Percentiles rank a stretch among this genome's conserved stretches.
Evolutionary conservation across 495 filamentous ascomycete species (phyloP).

Genomic region (Xanthoparmelia taractica): DNA sequence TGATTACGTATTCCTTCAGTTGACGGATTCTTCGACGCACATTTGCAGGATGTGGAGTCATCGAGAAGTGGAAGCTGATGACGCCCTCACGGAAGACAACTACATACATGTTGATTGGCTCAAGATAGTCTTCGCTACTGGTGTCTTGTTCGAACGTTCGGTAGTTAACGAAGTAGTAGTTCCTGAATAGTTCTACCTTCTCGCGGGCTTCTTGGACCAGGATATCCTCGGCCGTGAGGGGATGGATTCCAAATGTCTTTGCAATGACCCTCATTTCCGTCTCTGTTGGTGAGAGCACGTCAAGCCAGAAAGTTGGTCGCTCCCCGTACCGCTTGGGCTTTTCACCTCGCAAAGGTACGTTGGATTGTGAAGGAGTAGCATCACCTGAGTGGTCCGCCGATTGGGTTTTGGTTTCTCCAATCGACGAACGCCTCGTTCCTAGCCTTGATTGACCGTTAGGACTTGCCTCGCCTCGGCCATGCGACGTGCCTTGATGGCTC

Average conservation of each 20-base stretch:
- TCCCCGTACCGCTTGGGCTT: slow-evolving; percentile 71
- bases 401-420: slow-evolving; percentile 21
- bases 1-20: slow-evolving; percentile 84
- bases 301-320: slow-evolving; percentile 91
- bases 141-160: slow-evolving; percentile 92
- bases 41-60: slow-evolving; percentile 90
- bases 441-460: slow-evolving; percentile 22
- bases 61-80: slow-evolving; percentile 89
- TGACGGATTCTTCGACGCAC: slow-evolving; percentile 89
- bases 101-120: slow-evolving; percentile 95
- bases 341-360: slow-evolving; percentile 26
- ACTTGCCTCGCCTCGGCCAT: slow-evolving; percentile 27
- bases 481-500: slow-evolving; percentile 33
- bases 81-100: slow-evolving; percentile 95
- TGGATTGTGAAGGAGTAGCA: slow-evolving; percentile 27
- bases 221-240: slow-evolving; percentile 91
- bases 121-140: slow-evolving; percentile 77
- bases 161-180: slow-evolving; percentile 98
- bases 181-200: slow-evolving; percentile 93
- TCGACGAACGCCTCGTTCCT: slow-evolving; percentile 27
- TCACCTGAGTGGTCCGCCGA: slow-evolving; percentile 27
- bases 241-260: slow-evolving; percentile 91
- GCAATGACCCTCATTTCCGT: slow-evolving; percentile 86
- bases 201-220: slow-evolving; percentile 94
- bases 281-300: slow-evolving; percentile 83